Conservation (phyloP, 2,329 filamentous ascomycete genomes). For the Didymella arachidicola region DNA sequence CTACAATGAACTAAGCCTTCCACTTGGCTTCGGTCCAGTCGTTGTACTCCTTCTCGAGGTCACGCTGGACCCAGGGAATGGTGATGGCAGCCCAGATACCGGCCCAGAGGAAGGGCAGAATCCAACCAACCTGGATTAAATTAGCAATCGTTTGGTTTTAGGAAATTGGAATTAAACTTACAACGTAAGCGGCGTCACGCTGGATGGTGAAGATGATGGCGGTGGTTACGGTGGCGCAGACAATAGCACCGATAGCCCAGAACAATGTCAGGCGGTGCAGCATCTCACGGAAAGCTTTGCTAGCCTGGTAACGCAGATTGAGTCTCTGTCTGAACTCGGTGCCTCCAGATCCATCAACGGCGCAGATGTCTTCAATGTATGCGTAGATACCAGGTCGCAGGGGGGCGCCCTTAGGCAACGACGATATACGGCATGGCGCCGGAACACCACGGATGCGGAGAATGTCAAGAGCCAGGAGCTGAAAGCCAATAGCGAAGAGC, state of each 20-base stretch:
- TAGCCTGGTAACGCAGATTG: slow-evolving; percentile 62
- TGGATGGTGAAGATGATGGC: slow-evolving; percentile 58
- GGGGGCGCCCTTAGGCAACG: slow-evolving; percentile 59
- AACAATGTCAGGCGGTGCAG: slow-evolving; percentile 61
- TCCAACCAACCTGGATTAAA: slow-evolving; percentile 54
- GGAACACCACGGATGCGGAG: slow-evolving; percentile 56
- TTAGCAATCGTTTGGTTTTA: slow-evolving; percentile 20
- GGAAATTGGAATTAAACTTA: slow-evolving; percentile 37
- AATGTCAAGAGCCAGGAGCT: slow-evolving; percentile 60
- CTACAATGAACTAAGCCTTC: slow-evolving; percentile 41
- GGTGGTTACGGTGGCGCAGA: slow-evolving; percentile 52
- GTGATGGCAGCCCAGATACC: slow-evolving; percentile 57
- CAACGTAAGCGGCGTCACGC: slow-evolving; percentile 57
- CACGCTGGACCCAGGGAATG: slow-evolving; percentile 54
- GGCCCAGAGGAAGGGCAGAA: slow-evolving; percentile 59
- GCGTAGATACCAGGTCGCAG: slow-evolving; percentile 63
- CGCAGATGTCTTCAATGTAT: slow-evolving; percentile 63
- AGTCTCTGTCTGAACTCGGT: slow-evolving; percentile 62
- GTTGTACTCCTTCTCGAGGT: slow-evolving; percentile 46
- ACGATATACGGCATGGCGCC: slow-evolving; percentile 61
- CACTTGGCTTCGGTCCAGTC: slow-evolving; percentile 49
- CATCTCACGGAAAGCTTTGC: slow-evolving; percentile 62
- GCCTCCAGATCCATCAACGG: slow-evolving; percentile 62
- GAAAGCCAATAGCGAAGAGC: slow-evolving; percentile 60
- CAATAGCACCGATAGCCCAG: slow-evolving; percentile 59